Base-by-base conservation (phyloP, 176 grass and related monocot genomes). In the Puccinellia tenuiflora region DNA sequence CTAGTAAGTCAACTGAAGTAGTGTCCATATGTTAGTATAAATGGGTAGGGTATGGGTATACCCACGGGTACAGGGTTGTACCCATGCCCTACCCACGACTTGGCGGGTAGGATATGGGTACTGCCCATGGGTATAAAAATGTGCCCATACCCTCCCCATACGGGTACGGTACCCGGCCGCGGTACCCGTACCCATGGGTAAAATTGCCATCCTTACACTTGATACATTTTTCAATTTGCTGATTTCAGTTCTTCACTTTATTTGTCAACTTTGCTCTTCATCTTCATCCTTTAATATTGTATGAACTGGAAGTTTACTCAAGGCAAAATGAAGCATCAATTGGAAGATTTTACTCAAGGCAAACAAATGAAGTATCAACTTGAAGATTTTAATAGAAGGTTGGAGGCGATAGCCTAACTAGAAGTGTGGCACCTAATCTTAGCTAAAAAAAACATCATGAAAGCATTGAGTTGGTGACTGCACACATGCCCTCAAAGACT, bases 201-300 rank as follows among this genome's bases (percentile, higher is more conserved):
- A n/a, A n/a, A n/a, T n/a, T n/a, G n/a, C n/a, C n/a, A n/a, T n/a
- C n/a, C n/a, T n/a, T n/a, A n/a, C 52, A 76, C 80, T 84, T 79
- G 17, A 77, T 81, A 90, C 72, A 73, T 73, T 50, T 73, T 31
- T 73, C 43, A 51, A 26, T 74, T 74, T 74, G 71, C 71, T 74
- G 71, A 21, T 74, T 74, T 74, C 71, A 74, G 71, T 74, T 74
- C 45, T 74, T 74, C 71, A 74, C 71, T 72, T 74, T 74, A 74
- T 51, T 74, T 74, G 71, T 51, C 71, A 74, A 51, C 26, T 74
- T 33, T 50, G 26, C 43, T 74, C 71, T 50, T 74, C 71, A 74
- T 74, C 71, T 74, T 74, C 71, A 74, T 73, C 71, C 70, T 73
- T 73, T 48, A 73, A 50, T 73, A 73, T 47, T 72, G n/a, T 72